Percentiles rank a stretch among this genome's conserved stretches.
phyloP scores from a whole-genome alignment of 805 yeast genomes.

The Candida golubevii region DNA sequence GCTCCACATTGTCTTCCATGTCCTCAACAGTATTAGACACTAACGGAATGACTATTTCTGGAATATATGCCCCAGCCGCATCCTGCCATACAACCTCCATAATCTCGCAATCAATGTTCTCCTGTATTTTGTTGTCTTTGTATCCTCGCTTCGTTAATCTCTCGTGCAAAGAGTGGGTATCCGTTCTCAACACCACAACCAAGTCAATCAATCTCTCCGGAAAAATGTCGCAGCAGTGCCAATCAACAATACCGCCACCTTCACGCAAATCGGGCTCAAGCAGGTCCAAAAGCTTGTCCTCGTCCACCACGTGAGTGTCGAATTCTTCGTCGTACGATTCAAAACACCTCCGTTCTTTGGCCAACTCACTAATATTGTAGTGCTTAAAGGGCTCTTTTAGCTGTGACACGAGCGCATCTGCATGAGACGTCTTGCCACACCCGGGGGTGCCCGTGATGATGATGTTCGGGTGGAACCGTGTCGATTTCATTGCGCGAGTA shows the following conservation, averaged over 20 bases:
- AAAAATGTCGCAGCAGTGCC: constrained; percentile 96
- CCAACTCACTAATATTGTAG: constrained; percentile 74
- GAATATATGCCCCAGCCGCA: constrained; percentile 76
- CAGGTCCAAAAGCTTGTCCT: constrained; percentile 78
- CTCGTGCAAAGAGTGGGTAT: constrained; percentile 67
- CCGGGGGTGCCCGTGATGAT: constrained; percentile 96
- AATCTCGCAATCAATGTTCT: constrained; percentile 92
- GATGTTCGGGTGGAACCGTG: constrained; percentile 57
- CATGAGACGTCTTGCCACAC: constrained; percentile 79
- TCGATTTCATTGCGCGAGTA: not conserved
- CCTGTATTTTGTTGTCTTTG: constrained; percentile 76
- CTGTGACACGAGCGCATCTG: constrained; percentile 52
- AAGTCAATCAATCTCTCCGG: constrained; percentile 91
- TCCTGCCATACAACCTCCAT: constrained; percentile 89
- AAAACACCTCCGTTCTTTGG: constrained; percentile 69
- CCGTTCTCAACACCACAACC: constrained; percentile 82
- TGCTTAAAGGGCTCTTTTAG: constrained; percentile 43
- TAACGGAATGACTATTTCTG: constrained; percentile 78
- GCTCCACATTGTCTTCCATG: constrained; percentile 75
- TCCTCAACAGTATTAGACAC: constrained; percentile 68
- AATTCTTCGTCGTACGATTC: constrained; percentile 84
- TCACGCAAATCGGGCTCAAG: constrained; percentile 71
- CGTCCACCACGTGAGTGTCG: constrained; percentile 87
- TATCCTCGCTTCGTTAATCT: constrained; percentile 75
- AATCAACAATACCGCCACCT: constrained; percentile 91